Evolutionary conservation across 768 basidiomycete species (phyloP), one percentile per base, ranked within the genome.

Genomic region (Agrocybe pediades): DNA sequence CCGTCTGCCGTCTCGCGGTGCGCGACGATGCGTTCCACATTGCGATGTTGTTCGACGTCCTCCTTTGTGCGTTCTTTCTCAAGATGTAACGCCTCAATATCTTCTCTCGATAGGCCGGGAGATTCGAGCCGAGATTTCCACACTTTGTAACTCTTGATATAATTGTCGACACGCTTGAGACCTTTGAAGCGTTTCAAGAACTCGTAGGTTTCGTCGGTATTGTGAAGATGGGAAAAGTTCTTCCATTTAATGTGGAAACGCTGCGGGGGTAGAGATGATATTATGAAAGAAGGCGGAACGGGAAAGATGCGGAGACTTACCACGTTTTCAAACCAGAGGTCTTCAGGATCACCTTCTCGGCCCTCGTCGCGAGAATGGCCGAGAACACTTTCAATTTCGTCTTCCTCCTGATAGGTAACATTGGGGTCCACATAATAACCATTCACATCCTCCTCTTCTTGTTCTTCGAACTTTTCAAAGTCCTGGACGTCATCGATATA

Each of bases 211-310:
- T 99, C 97, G 67, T 98, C 96, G n/a, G 97, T 99, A 66, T 99
- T 98, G 77, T 98, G 97, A 15, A 98, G 80, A 68, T 98, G 96
- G 9, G 95, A 97, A 71, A 95, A 98, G 62, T 86, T 87, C 72
- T 98, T 98, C 97, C 97, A 99, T 72, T 99, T 99, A 78, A 99
- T 95, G 68, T 98, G 94, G 78, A 90, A 99, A 47, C 95, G 94
- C 95, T 97, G 40, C 3, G 6, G 19, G 65, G 2, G 60, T 55
- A 48, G 21, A 51, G 50, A 40, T 25, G 25, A 59, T 65, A 53
- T 59, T 41, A 53, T 53, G 55, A 41, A 51, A 47, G 43, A 55
- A 51, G 24, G 16, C 9, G 29, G 47, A 51, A 19, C 49, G 20
- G 49, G 59, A 54, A 50, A 51, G 49, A 46, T 27, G 56, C 41